phyloP scores from a whole-genome alignment of 2,329 filamentous ascomycete species.

The Hortaea sp. region DNA sequence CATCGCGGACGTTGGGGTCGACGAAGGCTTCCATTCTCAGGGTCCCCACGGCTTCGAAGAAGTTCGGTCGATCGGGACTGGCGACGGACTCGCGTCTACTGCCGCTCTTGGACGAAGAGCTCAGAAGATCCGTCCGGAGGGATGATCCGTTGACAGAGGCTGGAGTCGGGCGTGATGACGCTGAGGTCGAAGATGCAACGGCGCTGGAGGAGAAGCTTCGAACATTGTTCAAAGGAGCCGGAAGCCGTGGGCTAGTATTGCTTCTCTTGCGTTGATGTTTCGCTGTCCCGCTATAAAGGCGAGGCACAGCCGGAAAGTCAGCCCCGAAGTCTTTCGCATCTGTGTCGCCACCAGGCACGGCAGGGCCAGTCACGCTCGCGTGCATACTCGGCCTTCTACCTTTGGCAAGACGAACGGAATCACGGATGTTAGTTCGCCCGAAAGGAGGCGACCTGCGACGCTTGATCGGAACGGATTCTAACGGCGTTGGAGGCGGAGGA shows the following conservation, averaged over 20 bases:
- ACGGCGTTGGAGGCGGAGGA: constrained; percentile 18
- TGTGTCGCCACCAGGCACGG: background rate
- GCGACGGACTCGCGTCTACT: constrained; percentile 17
- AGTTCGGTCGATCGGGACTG: constrained; percentile 36
- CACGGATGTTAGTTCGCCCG: constrained; percentile 55
- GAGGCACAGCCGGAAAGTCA: constrained; percentile 61
- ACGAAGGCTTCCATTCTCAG: constrained; percentile 98
- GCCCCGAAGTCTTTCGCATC: constrained; percentile 47
- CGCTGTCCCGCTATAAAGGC: constrained; percentile 52
- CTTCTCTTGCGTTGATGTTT: constrained; percentile 74
- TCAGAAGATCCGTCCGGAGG: constrained; percentile 11
- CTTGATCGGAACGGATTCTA: constrained; percentile 22
- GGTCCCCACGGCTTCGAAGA: constrained; percentile 83
- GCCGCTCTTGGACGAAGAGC: constrained; percentile 15
- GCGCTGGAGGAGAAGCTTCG: constrained; percentile 60
- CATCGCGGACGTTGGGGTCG: constrained; percentile 32
- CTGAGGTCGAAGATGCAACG: constrained; percentile 28
- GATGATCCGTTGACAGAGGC: constrained; percentile 10
- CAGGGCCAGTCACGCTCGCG: constrained; percentile 5
- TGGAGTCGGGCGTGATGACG: constrained; percentile 6
- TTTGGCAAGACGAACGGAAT: constrained; percentile 85
- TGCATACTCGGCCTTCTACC: constrained; percentile 31
- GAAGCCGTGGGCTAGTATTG: constrained; percentile 70
- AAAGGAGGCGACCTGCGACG: constrained; percentile 19
- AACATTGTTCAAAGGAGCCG: constrained; percentile 57